phyloP scores from a whole-genome alignment of 202 grass and related monocot genomes.

The Dendrocalamus latiflorus region DNA sequence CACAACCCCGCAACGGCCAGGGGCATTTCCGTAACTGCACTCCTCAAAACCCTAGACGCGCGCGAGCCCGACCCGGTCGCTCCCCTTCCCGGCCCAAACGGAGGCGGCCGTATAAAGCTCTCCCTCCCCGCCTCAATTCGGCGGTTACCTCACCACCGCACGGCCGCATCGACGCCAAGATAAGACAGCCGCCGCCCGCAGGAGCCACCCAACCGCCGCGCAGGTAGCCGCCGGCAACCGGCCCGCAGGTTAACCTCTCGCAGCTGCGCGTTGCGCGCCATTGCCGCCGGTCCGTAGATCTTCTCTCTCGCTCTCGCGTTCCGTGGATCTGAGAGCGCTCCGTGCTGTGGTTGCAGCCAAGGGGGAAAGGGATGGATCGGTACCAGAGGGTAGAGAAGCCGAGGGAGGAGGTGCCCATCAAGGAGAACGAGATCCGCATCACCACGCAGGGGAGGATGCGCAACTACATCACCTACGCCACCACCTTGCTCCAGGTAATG shows the following conservation, averaged over 20 bases:
- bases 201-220: conserved; percentile 5
- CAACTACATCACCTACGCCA: too few relatives aligned
- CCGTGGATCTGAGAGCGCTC: conserved; percentile 12
- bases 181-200: too few relatives aligned
- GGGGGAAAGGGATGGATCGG: conserved; percentile 61
- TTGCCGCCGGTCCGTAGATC: neutral
- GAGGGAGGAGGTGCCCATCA: conserved; percentile 84
- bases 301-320: neutral
- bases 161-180: conserved; percentile 1
- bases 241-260: neutral
- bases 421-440: too few relatives aligned
- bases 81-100: conserved; percentile 8
- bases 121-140: neutral
- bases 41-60: conserved; percentile 57
- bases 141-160: conserved; percentile 20
- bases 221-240: conserved; percentile 10
- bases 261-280: neutral
- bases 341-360: conserved; percentile 16
- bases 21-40: conserved; percentile 41
- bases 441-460: too few relatives aligned
- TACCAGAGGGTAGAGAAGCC: conserved; percentile 96
- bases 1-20: neutral
- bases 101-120: conserved; percentile 47
- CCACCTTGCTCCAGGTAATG: conserved; percentile 76
- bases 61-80: conserved; percentile 41